Percentiles rank a stretch among this genome's conserved stretches.
Evolutionary conservation across 2,329 filamentous ascomycete genomes (phyloP).

Genomic region (Microsporum audouinii): DNA sequence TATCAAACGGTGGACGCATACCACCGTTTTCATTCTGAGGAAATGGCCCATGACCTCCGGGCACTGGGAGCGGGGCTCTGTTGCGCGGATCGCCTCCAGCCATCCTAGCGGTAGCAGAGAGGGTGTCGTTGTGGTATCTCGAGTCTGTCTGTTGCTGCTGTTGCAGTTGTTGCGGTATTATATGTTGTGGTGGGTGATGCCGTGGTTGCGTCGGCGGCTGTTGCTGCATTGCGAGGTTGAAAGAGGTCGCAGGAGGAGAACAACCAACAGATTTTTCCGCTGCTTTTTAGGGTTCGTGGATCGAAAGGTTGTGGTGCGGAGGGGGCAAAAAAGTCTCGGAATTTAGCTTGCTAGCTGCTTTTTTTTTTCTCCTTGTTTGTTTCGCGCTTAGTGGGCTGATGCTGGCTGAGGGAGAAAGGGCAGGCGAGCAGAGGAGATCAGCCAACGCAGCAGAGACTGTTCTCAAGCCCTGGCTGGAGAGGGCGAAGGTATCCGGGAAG

Average conservation of each 20-base stretch:
- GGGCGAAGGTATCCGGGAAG: not conserved
- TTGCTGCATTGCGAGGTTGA: constrained; percentile 3
- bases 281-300: constrained; percentile 4
- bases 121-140: constrained; percentile 5
- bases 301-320: constrained; percentile 4
- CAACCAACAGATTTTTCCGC: constrained; percentile 1
- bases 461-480: not conserved
- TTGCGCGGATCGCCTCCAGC: constrained; percentile 31
- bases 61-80: constrained; percentile 30
- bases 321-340: constrained; percentile 3
- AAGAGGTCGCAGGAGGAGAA: not conserved
- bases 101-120: constrained; percentile 19
- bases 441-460: not conserved
- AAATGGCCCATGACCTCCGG: constrained; percentile 22
- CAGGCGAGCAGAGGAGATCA: constrained; percentile 1
- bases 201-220: constrained; percentile 3
- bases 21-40: constrained; percentile 33
- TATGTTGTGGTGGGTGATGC: constrained; percentile 4
- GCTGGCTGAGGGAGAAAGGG: not conserved
- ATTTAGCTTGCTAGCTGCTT: constrained; percentile 2
- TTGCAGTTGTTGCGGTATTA: constrained; percentile 10
- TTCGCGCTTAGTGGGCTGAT: not conserved
- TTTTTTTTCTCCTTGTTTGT: not conserved
- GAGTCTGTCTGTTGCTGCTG: constrained; percentile 4
- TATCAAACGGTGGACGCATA: constrained; percentile 32